Percentiles rank a stretch among this genome's conserved stretches.
Evolutionary conservation across 2,329 filamentous ascomycete genomes (phyloP).

Genomic region (Epichloe bromicola): DNA sequence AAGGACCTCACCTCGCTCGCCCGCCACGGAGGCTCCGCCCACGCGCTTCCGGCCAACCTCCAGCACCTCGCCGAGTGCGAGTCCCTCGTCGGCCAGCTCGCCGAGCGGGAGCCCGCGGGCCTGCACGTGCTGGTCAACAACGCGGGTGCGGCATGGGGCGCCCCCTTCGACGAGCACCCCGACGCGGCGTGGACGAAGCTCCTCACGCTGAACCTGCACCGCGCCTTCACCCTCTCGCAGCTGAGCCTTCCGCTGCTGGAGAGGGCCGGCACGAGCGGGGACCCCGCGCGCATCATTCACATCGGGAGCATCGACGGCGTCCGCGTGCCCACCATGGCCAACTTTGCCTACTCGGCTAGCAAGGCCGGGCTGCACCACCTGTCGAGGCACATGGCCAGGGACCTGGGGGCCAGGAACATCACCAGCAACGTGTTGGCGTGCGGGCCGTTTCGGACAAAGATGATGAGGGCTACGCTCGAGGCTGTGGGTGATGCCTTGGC

Average conservation of each 20-base stretch:
- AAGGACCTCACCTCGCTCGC: constrained; percentile 41
- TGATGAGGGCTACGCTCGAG: constrained; percentile 51
- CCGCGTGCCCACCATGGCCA: constrained; percentile 44
- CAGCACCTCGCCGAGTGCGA: constrained; percentile 44
- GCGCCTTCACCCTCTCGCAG: constrained; percentile 55
- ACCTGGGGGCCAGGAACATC: constrained; percentile 45
- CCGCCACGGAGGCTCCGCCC: constrained; percentile 30
- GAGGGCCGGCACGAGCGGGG: constrained; percentile 25
- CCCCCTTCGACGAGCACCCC: constrained; percentile 44
- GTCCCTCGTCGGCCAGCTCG: constrained; percentile 37
- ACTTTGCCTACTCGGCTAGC: constrained; percentile 45
- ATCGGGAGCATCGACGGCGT: constrained; percentile 53
- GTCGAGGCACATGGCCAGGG: constrained; percentile 42
- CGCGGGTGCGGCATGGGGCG: constrained; percentile 52
- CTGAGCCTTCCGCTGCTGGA: constrained; percentile 45
- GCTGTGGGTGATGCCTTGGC: constrained; percentile 40
- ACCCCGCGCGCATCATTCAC: constrained; percentile 48
- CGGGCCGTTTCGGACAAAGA: constrained; percentile 57
- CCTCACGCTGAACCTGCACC: constrained; percentile 53
- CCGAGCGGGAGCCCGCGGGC: constrained; percentile 30
- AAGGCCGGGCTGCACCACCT: constrained; percentile 56
- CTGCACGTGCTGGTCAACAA: constrained; percentile 56
- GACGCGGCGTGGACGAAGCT: constrained; percentile 45
- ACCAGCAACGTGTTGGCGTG: constrained; percentile 59
- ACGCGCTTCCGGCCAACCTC: constrained; percentile 50